Conservation (phyloP, 2,329 filamentous ascomycete genomes). For the Emergomyces africanus region DNA sequence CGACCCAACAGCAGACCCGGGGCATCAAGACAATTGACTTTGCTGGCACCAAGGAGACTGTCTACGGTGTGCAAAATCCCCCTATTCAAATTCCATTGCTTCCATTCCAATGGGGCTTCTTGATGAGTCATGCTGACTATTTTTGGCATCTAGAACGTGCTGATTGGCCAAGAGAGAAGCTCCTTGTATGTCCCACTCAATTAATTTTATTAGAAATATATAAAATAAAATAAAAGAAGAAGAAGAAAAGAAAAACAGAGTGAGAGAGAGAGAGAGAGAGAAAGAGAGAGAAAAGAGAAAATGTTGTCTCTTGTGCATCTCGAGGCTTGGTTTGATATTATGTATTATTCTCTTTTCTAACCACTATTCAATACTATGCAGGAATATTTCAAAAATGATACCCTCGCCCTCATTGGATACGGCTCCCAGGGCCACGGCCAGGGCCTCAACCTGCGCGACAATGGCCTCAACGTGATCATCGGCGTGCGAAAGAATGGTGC, state of each 20-base stretch:
- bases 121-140: slow-evolving; percentile 7
- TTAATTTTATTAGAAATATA: background rate
- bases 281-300: too few relatives aligned
- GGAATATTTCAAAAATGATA: slow-evolving; percentile 99
- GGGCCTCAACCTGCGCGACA: slow-evolving; percentile 98
- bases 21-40: slow-evolving; percentile 99
- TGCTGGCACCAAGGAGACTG: slow-evolving; percentile 84
- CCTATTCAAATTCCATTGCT: too few relatives aligned
- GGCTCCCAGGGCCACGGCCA: slow-evolving; percentile 97
- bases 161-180: slow-evolving; percentile 98
- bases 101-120: too few relatives aligned
- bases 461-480: slow-evolving; percentile 97
- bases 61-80: slow-evolving; percentile 75
- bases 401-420: slow-evolving; percentile 97
- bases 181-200: slow-evolving; percentile 55
- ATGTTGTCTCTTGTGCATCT: too few relatives aligned
- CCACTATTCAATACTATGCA: slow-evolving; percentile 26
- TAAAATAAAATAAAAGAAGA: too few relatives aligned
- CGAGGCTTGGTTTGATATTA: too few relatives aligned
- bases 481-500: slow-evolving; percentile 97
- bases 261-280: too few relatives aligned
- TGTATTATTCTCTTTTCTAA: background rate
- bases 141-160: slow-evolving; percentile 63
- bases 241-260: too few relatives aligned
- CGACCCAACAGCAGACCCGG: slow-evolving; percentile 54